Conservation (phyloP, 2,329 filamentous ascomycete species). For the Phialemonium atrogriseum region DNA sequence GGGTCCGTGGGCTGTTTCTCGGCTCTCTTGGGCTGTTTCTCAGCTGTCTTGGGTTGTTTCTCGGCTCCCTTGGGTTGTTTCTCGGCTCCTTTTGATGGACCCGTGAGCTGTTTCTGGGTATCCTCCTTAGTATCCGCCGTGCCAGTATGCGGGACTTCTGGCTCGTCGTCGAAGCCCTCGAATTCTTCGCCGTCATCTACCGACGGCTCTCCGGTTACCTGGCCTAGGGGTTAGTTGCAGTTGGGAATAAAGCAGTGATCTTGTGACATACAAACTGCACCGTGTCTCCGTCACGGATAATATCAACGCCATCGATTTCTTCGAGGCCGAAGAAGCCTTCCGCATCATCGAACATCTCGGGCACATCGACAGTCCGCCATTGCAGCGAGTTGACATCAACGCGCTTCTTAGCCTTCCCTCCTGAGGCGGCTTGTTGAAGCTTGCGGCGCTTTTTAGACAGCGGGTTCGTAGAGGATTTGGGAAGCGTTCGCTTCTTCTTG, state of each 20-base stretch:
- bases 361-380: slow-evolving; percentile 56
- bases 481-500: slow-evolving; percentile 19
- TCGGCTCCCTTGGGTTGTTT: slow-evolving; percentile 11
- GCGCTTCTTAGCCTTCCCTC: slow-evolving; percentile 27
- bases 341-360: slow-evolving; percentile 77
- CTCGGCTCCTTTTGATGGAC: slow-evolving; percentile 8
- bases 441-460: slow-evolving; percentile 17
- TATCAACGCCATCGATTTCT: slow-evolving; percentile 82
- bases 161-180: slow-evolving; percentile 21
- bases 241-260: slow-evolving; percentile 11
- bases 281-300: slow-evolving; percentile 58
- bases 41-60: slow-evolving; percentile 18
- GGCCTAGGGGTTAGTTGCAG: too few relatives aligned
- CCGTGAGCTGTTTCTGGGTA: slow-evolving; percentile 8
- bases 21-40: slow-evolving; percentile 17
- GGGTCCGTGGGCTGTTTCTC: slow-evolving; percentile 16
- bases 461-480: slow-evolving; percentile 5
- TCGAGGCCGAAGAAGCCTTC: slow-evolving; percentile 90
- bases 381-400: slow-evolving; percentile 39
- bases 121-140: slow-evolving; percentile 9
- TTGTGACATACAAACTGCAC: slow-evolving; percentile 55
- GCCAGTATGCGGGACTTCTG: slow-evolving; percentile 8
- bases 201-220: background rate
- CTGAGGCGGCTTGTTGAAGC: slow-evolving; percentile 6
- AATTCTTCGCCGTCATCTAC: slow-evolving; percentile 19